Base-by-base conservation (phyloP, 108 stramenopile genomes). In the Cyclotella kingstonii region DNA sequence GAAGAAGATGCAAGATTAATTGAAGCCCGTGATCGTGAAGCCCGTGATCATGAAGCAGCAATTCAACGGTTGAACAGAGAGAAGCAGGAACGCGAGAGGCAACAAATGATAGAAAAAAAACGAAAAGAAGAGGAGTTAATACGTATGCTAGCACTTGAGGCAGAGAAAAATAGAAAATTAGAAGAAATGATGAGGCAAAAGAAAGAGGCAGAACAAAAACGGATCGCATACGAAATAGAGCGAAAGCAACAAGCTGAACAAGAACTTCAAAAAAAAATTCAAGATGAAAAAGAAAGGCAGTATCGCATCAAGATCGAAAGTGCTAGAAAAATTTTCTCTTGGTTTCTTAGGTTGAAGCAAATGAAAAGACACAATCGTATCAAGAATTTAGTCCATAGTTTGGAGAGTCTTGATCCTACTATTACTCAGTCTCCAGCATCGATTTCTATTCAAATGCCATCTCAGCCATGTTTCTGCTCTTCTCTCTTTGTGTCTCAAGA, bases 271-370 rank as follows among this genome's bases (percentile, higher is more conserved):
- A 41, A 66, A 21, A 61, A 44, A 55, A 49, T 41, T 1, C 35
- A 53, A 34, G 66, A 78, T 43, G 77, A 78, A 33, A 59, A 78
- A 65, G 77, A 60, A 11, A 41, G 63, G 51, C 54, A 33, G 25
- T 78, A 71, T 70, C 23, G 26, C 19, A 14, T 35, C 36, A 78
- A 78, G 52, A 40, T 78, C 45, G 66, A 66, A 17, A 61, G 30
- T 41, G 66, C 77, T 9, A 63, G 60, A 28, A 78, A 78, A 25
- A 19, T 70, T 23, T 44, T 78, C 4, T 30, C 50, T n/a, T 78
- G 60, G 63, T 66, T 49, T 14, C 77, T 69, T 55, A 68, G 71
- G 71, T 58, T 58, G 30, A 69, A 65, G 55, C 58, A 65, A 46
- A 51, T 70, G 57, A 54, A 33, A 11, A 58, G 31, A 5, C 49